Base-by-base conservation (phyloP, 2,329 filamentous ascomycete species). In the Aureobasidium sp. region DNA sequence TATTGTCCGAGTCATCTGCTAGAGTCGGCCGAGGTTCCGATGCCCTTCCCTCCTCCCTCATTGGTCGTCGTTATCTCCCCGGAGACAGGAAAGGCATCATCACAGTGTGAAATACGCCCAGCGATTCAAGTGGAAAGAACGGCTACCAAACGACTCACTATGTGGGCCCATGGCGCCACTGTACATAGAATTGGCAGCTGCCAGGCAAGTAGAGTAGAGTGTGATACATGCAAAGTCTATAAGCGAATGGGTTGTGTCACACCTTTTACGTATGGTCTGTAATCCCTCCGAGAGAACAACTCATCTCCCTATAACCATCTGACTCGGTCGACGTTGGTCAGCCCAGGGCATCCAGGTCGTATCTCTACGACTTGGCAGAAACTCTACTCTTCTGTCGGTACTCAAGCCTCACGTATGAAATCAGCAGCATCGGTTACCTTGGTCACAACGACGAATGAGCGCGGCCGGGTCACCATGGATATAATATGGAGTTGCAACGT, bases 211-310 rank as follows among this genome's bases (percentile, higher is more conserved):
- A 25, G 10, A 25, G 21, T 25, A 25, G 42, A 40, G 33, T 53
- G 33, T 53, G 49, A 53, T 40, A 38, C 49, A 53, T 40, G 33
- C n/a, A 53, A 53, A 53, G 49, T 53, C 49, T 38, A 53, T 53
- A 53, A 35, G 33, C 49, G 49, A 50, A 46, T 23, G 9, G 49
- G 4, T 4, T 38, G 23, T 40, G 33, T 38, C 35, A 38, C 49
- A 27, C 49, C 35, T 23, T 29, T 4, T 53, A 40, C 35, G 35
- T 4, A 53, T 38, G 35, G 33, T n/a, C 23, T 29, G 27, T 35
- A 27, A 9, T 23, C 19, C 9, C 13, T 21, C 9, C 21, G 17
- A 49, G 35, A 19, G 38, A 25, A 45, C 29, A 19, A 17, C 33
- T 27, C 11, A 17, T 38, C 9, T 3, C 15, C 33, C 49, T 53